Evolutionary conservation across 257 asterid genomes (phyloP).

Genomic region (Solanum chilense): DNA sequence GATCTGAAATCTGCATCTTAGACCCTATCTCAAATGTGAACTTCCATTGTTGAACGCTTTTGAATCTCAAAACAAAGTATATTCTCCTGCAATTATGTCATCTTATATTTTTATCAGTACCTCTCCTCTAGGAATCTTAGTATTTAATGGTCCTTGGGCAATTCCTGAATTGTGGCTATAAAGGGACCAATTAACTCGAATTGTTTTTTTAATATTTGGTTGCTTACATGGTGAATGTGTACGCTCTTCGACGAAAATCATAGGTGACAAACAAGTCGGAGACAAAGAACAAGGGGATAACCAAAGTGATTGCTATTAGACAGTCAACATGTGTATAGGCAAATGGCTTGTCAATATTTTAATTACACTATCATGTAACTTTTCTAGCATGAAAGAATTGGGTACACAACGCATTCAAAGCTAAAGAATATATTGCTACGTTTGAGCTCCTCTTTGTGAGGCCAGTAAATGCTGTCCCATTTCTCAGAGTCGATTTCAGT

Average conservation of each 20-base stretch:
- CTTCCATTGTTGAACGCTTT: background rate
- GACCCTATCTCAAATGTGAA: background rate
- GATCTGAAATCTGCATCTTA: background rate
- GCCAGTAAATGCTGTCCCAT: background rate
- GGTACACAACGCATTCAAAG: background rate
- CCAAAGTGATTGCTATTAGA: background rate
- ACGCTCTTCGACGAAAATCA: background rate
- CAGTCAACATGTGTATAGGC: background rate
- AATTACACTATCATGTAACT: background rate
- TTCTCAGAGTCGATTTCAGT: background rate
- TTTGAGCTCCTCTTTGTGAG: background rate
- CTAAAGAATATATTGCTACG: background rate
- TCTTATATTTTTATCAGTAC: background rate
- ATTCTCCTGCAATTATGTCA: background rate
- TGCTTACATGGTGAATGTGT: background rate
- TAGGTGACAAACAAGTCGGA: background rate
- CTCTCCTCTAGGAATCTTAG: background rate
- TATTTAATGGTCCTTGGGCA: background rate
- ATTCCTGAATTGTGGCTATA: background rate
- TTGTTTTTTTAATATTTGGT: background rate
- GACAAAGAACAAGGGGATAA: background rate
- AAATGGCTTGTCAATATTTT: background rate
- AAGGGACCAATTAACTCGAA: background rate
- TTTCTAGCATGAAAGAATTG: background rate
- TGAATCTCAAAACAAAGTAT: background rate